Evolutionary conservation across 23 red algal species (phyloP), one percentile per base, ranked within the genome.

Genomic region (Chondrus crispus): DNA sequence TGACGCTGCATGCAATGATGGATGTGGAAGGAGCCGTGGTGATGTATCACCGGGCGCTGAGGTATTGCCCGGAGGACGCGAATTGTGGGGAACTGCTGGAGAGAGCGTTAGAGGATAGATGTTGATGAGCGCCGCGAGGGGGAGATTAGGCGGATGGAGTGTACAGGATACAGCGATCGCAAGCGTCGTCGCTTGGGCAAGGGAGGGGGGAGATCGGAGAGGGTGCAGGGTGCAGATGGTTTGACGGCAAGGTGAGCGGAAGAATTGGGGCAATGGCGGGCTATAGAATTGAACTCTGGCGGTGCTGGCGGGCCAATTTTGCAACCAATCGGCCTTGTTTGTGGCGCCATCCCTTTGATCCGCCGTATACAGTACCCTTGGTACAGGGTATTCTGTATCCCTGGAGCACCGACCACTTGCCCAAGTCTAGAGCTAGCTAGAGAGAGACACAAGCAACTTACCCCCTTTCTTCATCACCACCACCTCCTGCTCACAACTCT

Each of bases 31-130:
- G 58, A 10, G 89, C 89, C 3, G 62, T 84, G 4, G 79, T 62
- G 38, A 92, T 92, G 89, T 92, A 92, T 72, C 89, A 92, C 40
- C 77, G 89, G 29, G 89, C 89, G 18, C 62, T 92, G 39, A 8
- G 89, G 35, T 69, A 74, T 49, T 70, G 62, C 69, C 89, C 89
- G 28, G 89, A 84, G 37, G 89, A 92, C 77, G 76, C 62, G 2
- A 84, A 52, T 37, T 92, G 57, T 18, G 74, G 64, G 30, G 76
- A 82, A 26, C 62, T 82, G n/a, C 49, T 92, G 60, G 89, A 82
- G 26, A 75, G 89, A 32, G 79, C 89, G 35, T 68, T 92, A 26
- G 43, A 92, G 49, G 89, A 92, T 36, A 92, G 82, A 77, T 37
- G 82, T 83, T 70, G 24, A 47, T n/a, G 46, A 78, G 16, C 74